These are phyloP conservation scores for Colletotrichum sp. DNA, from an alignment of 2,329 filamentous ascomycete species.

Conservation along the genomic window DNA sequence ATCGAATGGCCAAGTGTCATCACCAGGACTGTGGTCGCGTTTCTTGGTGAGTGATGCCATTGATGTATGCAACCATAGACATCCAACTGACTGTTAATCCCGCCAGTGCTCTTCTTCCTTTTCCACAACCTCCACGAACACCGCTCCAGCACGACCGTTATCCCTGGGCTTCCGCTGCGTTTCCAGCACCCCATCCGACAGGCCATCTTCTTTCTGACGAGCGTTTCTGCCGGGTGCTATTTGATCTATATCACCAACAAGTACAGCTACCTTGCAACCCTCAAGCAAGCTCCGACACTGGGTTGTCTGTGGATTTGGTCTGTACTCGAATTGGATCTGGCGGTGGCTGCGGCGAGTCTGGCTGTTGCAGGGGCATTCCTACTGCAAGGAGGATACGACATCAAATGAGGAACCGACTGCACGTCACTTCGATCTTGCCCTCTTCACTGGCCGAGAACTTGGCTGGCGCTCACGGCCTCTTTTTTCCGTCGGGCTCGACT, in stretches of 20 bases:
- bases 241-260: conserved; percentile 83
- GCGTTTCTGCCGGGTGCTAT: conserved; percentile 73
- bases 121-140: conserved; percentile 64
- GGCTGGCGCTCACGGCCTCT: neutral
- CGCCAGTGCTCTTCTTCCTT: conserved; percentile 57
- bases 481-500: conserved; percentile 1
- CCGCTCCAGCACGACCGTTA: conserved; percentile 48
- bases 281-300: conserved; percentile 90
- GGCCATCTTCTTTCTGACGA: conserved; percentile 66
- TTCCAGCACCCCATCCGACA: conserved; percentile 59
- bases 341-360: conserved; percentile 65
- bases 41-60: conserved; percentile 48
- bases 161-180: conserved; percentile 53
- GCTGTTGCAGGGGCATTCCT: conserved; percentile 49
- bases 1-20: conserved; percentile 64
- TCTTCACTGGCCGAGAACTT: neutral
- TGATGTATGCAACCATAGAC: neutral
- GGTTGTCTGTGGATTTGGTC: conserved; percentile 94
- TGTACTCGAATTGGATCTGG: conserved; percentile 82
- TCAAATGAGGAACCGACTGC: conserved; percentile 32
- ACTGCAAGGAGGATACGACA: conserved; percentile 53
- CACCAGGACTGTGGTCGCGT: conserved; percentile 56
- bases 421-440: conserved; percentile 16
- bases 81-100: neutral
- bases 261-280: conserved; percentile 82